Percentiles rank a stretch among this genome's conserved stretches.
Conservation (phyloP, 192 early-diverging fungal species). For the Geranomyces variabilis region DNA sequence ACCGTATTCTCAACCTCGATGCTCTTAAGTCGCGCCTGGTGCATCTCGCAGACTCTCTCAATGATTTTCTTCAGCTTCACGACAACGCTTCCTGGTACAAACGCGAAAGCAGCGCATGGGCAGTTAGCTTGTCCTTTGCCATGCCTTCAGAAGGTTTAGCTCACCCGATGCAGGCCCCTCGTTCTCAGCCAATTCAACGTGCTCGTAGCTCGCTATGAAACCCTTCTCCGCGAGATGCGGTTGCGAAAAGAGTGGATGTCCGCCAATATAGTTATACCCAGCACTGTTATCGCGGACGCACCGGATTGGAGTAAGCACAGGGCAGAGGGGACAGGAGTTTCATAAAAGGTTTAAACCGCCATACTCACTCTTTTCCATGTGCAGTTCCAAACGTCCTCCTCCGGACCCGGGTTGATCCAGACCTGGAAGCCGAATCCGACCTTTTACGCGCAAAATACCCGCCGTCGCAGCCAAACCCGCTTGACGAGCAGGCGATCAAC, state of each 20-base stretch:
- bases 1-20: slow-evolving; percentile 21
- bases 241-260: slow-evolving; percentile 17
- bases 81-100: slow-evolving; percentile 24
- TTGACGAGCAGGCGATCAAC: slow-evolving; percentile 20
- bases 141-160: no score
- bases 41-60: slow-evolving; percentile 19
- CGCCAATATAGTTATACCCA: slow-evolving; percentile 10
- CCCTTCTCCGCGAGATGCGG: slow-evolving; percentile 27
- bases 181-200: slow-evolving; percentile 29
- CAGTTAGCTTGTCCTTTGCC: not conserved
- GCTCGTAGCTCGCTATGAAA: slow-evolving; percentile 23
- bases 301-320: slow-evolving; percentile 32
- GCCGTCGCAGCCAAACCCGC: not conserved
- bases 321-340: not conserved
- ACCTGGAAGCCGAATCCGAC: slow-evolving; percentile 12
- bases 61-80: slow-evolving; percentile 17
- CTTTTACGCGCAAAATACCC: not conserved
- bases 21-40: slow-evolving; percentile 1
- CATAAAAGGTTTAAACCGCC: no score
- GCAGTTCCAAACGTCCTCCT: slow-evolving; percentile 26
- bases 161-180: slow-evolving; percentile 5
- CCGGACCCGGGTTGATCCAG: slow-evolving; percentile 25
- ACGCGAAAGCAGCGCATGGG: no score
- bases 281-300: slow-evolving; percentile 7
- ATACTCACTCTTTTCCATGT: no score